Evolutionary conservation across 805 yeast species (phyloP).

Genomic region (Saccharomycopsis selenospora): DNA sequence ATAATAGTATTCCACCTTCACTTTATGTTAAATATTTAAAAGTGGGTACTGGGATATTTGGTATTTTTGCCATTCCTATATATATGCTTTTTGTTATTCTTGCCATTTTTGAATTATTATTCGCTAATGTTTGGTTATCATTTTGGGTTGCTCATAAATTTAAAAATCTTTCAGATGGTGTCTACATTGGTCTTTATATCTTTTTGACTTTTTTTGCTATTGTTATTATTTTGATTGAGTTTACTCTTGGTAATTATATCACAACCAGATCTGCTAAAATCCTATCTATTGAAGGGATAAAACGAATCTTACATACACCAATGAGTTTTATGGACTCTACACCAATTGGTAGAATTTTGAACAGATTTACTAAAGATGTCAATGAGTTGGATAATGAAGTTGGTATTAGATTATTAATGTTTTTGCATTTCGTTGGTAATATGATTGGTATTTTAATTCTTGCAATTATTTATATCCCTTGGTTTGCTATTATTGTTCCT

Average conservation of each 20-base stretch:
- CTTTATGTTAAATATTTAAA: conserved; percentile 46
- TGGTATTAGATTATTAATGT: conserved; percentile 57
- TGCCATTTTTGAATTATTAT: conserved; percentile 45
- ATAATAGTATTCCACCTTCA: conserved; percentile 40
- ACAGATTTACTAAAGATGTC: conserved; percentile 80
- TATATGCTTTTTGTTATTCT: conserved; percentile 26
- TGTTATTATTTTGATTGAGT: conserved; percentile 36
- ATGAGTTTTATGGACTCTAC: conserved; percentile 80
- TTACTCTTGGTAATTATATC: conserved; percentile 41
- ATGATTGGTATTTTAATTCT: conserved; percentile 58
- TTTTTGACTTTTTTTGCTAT: conserved; percentile 47
- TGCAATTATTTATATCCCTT: conserved; percentile 66
- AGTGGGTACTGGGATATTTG: conserved; percentile 49
- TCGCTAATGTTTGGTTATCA: conserved; percentile 73
- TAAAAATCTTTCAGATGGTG: conserved; percentile 34
- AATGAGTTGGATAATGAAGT: conserved; percentile 76
- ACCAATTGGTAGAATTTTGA: conserved; percentile 80
- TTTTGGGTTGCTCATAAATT: conserved; percentile 68
- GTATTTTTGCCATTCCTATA: conserved; percentile 27
- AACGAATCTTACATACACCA: conserved; percentile 62
- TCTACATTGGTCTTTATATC: conserved; percentile 60
- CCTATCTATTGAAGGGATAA: conserved; percentile 57
- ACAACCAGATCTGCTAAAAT: conserved; percentile 47
- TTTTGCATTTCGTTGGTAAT: conserved; percentile 43
- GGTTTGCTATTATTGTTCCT: conserved; percentile 64